These are phyloP conservation scores for Acer negundo DNA, from an alignment of 345 rosid genomes.

Conservation along the genomic window DNA sequence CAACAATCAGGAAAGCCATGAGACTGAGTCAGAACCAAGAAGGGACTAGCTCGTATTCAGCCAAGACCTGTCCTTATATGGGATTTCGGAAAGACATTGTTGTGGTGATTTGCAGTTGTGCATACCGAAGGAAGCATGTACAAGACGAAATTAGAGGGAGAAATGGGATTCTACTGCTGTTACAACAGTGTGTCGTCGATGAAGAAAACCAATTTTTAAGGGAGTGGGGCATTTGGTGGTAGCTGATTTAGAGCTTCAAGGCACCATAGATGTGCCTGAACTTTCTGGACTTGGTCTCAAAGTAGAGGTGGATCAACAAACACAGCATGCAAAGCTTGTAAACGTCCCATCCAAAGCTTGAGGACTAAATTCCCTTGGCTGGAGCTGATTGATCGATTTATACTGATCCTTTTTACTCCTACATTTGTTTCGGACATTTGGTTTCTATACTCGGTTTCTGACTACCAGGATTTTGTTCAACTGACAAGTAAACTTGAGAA, in stretches of 20 bases:
- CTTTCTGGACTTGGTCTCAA: conserved; percentile 64
- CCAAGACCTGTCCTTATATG: conserved; percentile 58
- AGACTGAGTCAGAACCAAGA: conserved; percentile 37
- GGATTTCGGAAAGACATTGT: conserved; percentile 83
- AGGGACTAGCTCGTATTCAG: conserved; percentile 16
- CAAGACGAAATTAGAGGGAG: conserved; percentile 73
- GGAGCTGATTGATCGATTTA: neutral
- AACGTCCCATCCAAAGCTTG: conserved; percentile 41
- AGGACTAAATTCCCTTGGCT: neutral
- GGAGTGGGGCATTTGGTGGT: conserved; percentile 82
- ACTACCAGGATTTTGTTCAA: neutral
- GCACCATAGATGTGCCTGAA: conserved; percentile 63
- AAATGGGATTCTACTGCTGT: conserved; percentile 51
- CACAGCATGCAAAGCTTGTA: conserved; percentile 72
- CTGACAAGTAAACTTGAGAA: no score
- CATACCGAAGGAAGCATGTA: conserved; percentile 55
- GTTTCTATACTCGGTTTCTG: neutral
- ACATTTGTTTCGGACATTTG: neutral
- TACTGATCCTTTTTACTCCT: neutral
- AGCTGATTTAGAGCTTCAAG: conserved; percentile 71
- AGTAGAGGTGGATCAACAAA: conserved; percentile 67
- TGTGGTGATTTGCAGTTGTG: conserved; percentile 71
- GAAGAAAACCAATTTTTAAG: conserved; percentile 78
- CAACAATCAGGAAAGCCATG: conserved; percentile 53
- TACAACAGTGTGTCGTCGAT: conserved; percentile 75